phyloP scores from a whole-genome alignment of 1,284 basidiomycete genomes.

The Tylopilus orsonianus region DNA sequence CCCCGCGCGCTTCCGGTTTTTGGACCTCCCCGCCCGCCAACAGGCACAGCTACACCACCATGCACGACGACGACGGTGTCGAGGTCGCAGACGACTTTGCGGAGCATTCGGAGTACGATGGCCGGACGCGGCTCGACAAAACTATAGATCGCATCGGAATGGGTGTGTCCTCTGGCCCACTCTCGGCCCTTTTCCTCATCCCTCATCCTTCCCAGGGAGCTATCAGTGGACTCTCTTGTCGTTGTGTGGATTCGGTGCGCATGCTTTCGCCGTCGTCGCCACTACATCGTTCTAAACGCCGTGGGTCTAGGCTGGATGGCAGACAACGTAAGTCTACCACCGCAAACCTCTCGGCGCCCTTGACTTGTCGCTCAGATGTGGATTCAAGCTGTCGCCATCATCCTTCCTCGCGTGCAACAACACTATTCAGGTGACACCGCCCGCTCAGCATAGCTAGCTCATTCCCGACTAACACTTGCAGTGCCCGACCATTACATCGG shows the following conservation, averaged over 20 bases:
- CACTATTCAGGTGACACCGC: slow-evolving; percentile 70
- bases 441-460: slow-evolving; percentile 9
- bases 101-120: slow-evolving; percentile 42
- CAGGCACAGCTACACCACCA: slow-evolving; percentile 36
- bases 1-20: slow-evolving; percentile 47
- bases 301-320: slow-evolving; percentile 70
- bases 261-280: background rate
- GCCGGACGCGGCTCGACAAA: slow-evolving; percentile 73
- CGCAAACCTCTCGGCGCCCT: slow-evolving; percentile 19
- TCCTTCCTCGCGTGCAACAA: slow-evolving; percentile 88
- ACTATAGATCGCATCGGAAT: slow-evolving; percentile 90
- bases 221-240: slow-evolving; percentile 83
- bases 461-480: slow-evolving; percentile 31
- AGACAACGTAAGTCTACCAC: slow-evolving; percentile 64
- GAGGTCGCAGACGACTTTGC: slow-evolving; percentile 39
- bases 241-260: slow-evolving; percentile 82
- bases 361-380: slow-evolving; percentile 68
- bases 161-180: slow-evolving; percentile 48
- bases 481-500: slow-evolving; percentile 78
- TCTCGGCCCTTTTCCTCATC: background rate
- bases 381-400: slow-evolving; percentile 87
- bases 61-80: slow-evolving; percentile 34
- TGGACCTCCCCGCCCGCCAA: slow-evolving; percentile 39
- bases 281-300: background rate
- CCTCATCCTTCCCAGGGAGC: slow-evolving; percentile 43